Evolutionary conservation across 2,329 filamentous ascomycete genomes (phyloP).

Genomic region (Pseudogymnoascus sp.): DNA sequence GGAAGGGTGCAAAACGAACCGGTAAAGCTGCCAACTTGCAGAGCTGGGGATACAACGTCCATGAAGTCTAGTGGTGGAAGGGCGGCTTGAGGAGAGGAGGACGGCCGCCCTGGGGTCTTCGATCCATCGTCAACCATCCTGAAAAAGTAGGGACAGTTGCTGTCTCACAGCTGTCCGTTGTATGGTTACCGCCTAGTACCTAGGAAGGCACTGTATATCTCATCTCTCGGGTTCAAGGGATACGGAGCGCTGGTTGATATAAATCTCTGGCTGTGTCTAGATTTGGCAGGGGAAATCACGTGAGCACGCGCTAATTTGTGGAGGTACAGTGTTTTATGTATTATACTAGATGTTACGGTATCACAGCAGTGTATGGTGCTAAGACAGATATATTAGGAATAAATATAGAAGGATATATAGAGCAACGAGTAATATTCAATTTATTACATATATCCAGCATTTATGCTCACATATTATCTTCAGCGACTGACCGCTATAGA

Average conservation of each 20-base stretch:
- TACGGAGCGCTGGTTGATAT: not conserved
- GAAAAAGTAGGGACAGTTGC: not conserved
- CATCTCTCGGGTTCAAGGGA: not conserved
- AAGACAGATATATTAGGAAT: not conserved
- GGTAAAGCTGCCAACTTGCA: conserved; percentile 50
- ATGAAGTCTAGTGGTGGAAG: conserved; percentile 34
- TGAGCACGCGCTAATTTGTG: not conserved
- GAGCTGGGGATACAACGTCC: conserved; percentile 40
- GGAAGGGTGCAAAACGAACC: conserved; percentile 35
- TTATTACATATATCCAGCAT: not conserved
- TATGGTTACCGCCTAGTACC: not conserved
- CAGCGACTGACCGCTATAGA: not conserved
- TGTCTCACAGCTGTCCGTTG: not conserved
- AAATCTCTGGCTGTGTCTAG: not conserved
- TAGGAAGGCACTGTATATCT: not conserved
- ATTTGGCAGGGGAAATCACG: not conserved
- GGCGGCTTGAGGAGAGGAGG: conserved; percentile 11
- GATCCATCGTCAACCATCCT: not conserved
- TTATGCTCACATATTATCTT: not conserved
- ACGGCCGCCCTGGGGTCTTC: not conserved
- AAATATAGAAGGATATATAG: not conserved
- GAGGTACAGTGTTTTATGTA: not conserved
- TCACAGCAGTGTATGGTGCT: not conserved
- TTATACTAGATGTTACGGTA: not conserved
- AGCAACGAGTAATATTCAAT: not conserved